Base-by-base conservation (phyloP, 768 basidiomycete genomes). In the Lyophyllum semitale region DNA sequence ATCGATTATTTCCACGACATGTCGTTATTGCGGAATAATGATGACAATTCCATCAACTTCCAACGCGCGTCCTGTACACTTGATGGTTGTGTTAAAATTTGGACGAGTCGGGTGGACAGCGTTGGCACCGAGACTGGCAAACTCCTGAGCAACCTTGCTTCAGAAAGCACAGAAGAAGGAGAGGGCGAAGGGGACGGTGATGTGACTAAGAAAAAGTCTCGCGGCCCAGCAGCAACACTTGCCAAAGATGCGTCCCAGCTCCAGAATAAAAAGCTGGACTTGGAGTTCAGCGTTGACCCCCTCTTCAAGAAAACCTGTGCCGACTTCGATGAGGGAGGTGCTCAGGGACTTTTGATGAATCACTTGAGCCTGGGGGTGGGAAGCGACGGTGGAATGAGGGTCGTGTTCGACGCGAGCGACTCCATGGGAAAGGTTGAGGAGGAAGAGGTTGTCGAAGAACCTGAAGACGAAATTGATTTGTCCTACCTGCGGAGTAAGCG, bases 1-100 rank as follows among this genome's bases (percentile, higher is more conserved):
- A 98, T 99, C 54, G 97, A 99, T 72, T 99, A 99, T 68, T 99
- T 98, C 68, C 93, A 97, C 62, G 96, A 99, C 69, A 95, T 98
- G 89, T 94, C 93, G 11, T 81, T 98, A 15, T 78, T 99, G 33
- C 83, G 97, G 44, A 98, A 99, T 70, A 87, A 90, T 58, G 84
- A 83, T 42, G 95, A 98, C 66, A 96, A 97, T 65, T 89, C 91
- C 13, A 99, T 99, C 80, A 98, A 99, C 72, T 99, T 99, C 67
- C 97, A 98, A 73, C 95, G 96, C 67, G 97, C 97, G 15, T 95
- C 93, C 0, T 95, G 88, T 68, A 98, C 97, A 0, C 84, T 99
- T 20, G 97, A 99, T 56, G 97, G 96, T 2, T 99, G 97, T 70
- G 94, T 99, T 70, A 99, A 98, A 75, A 98, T 99, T 58, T 99